Evolutionary conservation across 108 stramenopile species (phyloP).

Genomic region (Bacterosira constricta): DNA sequence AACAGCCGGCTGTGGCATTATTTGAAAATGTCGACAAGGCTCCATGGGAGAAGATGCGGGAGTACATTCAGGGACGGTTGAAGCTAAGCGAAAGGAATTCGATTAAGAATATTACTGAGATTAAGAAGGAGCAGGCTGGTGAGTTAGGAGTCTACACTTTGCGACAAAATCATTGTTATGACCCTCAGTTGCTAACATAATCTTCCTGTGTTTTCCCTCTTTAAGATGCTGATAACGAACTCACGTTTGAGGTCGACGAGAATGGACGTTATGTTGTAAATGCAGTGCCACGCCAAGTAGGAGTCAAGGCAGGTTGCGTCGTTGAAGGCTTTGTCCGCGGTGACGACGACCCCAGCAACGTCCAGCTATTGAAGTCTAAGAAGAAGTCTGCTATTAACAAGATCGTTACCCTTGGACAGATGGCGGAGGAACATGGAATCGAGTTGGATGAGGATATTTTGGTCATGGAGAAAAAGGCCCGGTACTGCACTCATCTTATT

Average conservation of each 20-base stretch:
- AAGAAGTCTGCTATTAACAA: constrained; percentile 30
- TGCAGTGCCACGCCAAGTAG: constrained; percentile 53
- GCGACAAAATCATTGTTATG: no score
- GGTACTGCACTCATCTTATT: constrained; percentile 61
- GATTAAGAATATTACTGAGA: constrained; percentile 47
- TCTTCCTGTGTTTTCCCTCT: neutral
- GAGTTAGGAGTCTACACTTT: no score
- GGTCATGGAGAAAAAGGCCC: constrained; percentile 54
- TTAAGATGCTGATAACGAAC: constrained; percentile 28
- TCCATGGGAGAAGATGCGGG: constrained; percentile 72
- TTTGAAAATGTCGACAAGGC: constrained; percentile 81
- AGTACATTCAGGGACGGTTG: constrained; percentile 68
- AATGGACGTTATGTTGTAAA: constrained; percentile 45
- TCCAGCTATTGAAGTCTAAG: constrained; percentile 15
- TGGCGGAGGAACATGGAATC: constrained; percentile 53
- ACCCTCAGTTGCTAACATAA: no score
- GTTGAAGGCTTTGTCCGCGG: constrained; percentile 59
- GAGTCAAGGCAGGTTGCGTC: constrained; percentile 55
- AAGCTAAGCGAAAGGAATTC: constrained; percentile 29
- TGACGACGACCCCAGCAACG: neutral
- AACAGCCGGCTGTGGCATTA: constrained; percentile 56
- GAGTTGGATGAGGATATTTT: constrained; percentile 52
- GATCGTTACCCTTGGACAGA: constrained; percentile 41
- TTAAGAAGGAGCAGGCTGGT: constrained; percentile 20
- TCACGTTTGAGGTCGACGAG: constrained; percentile 33